Base-by-base conservation (phyloP, 2,329 filamentous ascomycete genomes). In the Fusarium bactridioides region DNA sequence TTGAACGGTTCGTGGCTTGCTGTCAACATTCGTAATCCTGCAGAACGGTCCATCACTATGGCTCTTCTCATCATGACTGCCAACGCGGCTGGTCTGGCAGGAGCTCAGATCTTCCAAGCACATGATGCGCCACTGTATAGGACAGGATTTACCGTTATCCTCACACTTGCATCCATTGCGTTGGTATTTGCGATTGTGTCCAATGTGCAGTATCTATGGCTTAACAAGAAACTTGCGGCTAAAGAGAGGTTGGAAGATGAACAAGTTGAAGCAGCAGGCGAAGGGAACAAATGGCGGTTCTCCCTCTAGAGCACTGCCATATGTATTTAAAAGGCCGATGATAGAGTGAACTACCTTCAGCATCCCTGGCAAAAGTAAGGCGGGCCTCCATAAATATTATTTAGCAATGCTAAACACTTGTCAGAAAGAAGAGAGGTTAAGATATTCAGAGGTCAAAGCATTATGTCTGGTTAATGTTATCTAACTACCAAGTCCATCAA, bases 1-100 rank as follows among this genome's bases (percentile, higher is more conserved):
- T 25, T 58, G 23, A 58, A 58, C 11, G 43, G 55, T 7, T 58
- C 55, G 10, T 58, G 55, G 55, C 55, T 58, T 38, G 41, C 55
- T 3, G 41, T 58, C 33, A 58, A 58, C 11, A 37, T 51, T 29
- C 23, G 31, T 0, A 58, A 50, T 4, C 55, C 43, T 4, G 55
- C 41, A 29, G 55, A 58, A 18, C 43, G 55, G 5, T 58, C 43
- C 19, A 58, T 58, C 19, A 58, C 55, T 0, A 50, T 58, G 55
- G 55, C 55, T 19, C 31, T 58, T 0, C 55, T 50, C 4, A 58
- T 58, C 25, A 58, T 58, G 55, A 51, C 55, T 37, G 55, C 43
- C 8, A 58, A 58, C 10, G 41, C 41, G 18, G 41, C 55, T 58
- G 43, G 55, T 23, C 27, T 58, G 1, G 55, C 31, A 7, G 55